Evolutionary conservation across 2,329 filamentous ascomycete genomes (phyloP), one percentile per base, ranked within the genome.

Genomic region (Thielaviopsis ethacetica): DNA sequence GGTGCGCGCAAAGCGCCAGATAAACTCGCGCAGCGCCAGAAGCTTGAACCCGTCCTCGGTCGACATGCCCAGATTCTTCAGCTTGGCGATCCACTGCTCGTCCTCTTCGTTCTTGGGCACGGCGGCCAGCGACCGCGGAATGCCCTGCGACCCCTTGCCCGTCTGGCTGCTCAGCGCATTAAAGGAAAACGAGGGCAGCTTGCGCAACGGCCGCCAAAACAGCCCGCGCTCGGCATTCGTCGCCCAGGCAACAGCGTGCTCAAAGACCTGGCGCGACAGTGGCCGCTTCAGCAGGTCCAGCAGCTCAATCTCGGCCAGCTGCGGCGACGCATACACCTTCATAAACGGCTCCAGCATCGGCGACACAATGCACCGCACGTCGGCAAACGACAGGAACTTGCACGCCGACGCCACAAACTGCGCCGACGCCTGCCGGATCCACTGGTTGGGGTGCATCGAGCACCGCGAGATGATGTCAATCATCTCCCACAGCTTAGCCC

Each of bases 371-470:
- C 91, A 95, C 65, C 87, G 83, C 47, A 85, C 80, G 68, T 97
- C 91, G 2, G 91, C 89, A 22, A 80, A 73, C 0, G 88, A 87
- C 17, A 97, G 70, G 65, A 85, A 90, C 60, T 77, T 84, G 1
- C 87, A 84, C 1, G 88, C 82, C 59, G 86, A 82, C 2, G 88
- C 82, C 44, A 97, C 75, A 64, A 96, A 95, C 63, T 91, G 84
- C 7, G 86, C 81, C 2, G 91, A 85, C 10, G 91, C 88, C 71
- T 97, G 91, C 44, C 91, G 82, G 57, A 98, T 91, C 91, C 93
- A 98, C 9, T 88, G 75, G 65, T 95, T 97, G 0, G 93, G 93
- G 68, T 98, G 93, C 75, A 95, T 84, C 13, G 91, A 84, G 66
- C 97, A 95, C 3, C 90, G 82, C 6, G 81, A 84, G 15, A 91